A percentile compares a stretch with the other conserved stretches of the same genome.
Conservation (phyloP, 148 eudicot genomes). For the Spergularia marina region DNA sequence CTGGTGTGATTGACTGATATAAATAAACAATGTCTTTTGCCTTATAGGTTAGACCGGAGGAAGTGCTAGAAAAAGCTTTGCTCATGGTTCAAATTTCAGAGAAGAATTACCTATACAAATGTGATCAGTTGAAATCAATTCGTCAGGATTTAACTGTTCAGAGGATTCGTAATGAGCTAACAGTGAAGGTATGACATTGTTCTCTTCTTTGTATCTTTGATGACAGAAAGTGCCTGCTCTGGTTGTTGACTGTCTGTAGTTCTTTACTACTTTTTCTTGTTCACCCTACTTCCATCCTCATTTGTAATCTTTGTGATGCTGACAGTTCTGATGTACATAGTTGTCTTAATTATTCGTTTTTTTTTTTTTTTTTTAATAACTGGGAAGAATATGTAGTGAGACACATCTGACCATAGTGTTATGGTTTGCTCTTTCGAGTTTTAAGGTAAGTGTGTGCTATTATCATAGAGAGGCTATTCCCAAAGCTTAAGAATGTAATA, state of each 20-base stretch:
- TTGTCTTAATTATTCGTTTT: neutral
- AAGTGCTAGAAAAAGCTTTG: slow-evolving; percentile 80
- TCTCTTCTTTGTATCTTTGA: neutral
- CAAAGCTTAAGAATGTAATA: no score
- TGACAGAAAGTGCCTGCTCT: neutral
- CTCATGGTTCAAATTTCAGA: slow-evolving; percentile 73
- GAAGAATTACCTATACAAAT: slow-evolving; percentile 83
- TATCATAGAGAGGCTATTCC: no score
- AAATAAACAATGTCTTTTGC: slow-evolving; percentile 17
- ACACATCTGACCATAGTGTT: no score
- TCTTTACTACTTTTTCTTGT: neutral
- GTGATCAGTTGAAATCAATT: slow-evolving; percentile 95
- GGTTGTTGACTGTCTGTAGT: neutral
- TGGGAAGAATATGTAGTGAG: neutral
- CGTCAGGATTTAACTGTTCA: slow-evolving; percentile 98
- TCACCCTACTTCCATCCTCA: neutral
- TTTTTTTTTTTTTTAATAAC: neutral
- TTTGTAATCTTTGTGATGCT: neutral
- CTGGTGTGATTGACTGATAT: neutral
- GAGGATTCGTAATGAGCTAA: slow-evolving; percentile 82
- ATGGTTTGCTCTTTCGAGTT: no score
- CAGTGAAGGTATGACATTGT: slow-evolving; percentile 63
- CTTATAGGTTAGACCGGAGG: slow-evolving; percentile 94
- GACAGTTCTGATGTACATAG: neutral
- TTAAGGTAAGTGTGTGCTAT: no score